These are phyloP conservation scores for Lipomyces kockii DNA, from an alignment of 805 yeast genomes.

Conservation along the genomic window DNA sequence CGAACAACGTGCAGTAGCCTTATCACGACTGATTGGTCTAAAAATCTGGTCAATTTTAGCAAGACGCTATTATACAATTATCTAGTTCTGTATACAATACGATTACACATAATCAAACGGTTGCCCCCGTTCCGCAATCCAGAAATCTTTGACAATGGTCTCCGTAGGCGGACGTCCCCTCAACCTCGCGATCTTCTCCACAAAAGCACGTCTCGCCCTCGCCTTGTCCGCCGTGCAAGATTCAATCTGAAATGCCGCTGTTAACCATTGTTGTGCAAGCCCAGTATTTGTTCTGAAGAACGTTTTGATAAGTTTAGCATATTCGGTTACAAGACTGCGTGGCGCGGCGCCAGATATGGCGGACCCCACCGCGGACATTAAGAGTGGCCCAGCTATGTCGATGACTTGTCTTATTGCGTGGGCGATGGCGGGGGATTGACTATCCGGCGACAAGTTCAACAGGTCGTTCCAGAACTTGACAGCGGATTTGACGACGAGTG, in stretches of 20 bases:
- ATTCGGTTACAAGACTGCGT: constrained; percentile 27
- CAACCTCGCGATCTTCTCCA: constrained; percentile 27
- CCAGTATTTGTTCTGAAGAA: constrained; percentile 17
- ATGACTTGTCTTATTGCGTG: constrained; percentile 10
- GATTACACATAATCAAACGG: constrained; percentile 23
- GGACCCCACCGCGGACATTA: constrained; percentile 19
- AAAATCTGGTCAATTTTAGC: no score
- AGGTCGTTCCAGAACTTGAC: constrained; percentile 58
- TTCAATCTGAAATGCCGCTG: neutral
- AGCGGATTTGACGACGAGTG: constrained; percentile 58
- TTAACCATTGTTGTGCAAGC: constrained; percentile 23
- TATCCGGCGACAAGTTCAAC: constrained; percentile 2
- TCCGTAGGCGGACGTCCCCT: constrained; percentile 37
- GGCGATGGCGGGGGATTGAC: neutral
- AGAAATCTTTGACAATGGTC: constrained; percentile 36
- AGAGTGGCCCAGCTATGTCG: constrained; percentile 1
- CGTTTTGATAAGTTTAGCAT: constrained; percentile 23
- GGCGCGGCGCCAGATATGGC: constrained; percentile 33
- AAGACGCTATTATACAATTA: neutral
- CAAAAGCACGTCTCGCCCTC: constrained; percentile 18
- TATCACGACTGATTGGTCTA: no score
- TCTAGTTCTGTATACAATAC: neutral
- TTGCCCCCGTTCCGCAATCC: constrained; percentile 36
- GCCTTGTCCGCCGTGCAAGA: neutral
- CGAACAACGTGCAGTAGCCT: no score